phyloP scores from a whole-genome alignment of 176 grass and related monocot genomes.

The Oropetium thomaeum region DNA sequence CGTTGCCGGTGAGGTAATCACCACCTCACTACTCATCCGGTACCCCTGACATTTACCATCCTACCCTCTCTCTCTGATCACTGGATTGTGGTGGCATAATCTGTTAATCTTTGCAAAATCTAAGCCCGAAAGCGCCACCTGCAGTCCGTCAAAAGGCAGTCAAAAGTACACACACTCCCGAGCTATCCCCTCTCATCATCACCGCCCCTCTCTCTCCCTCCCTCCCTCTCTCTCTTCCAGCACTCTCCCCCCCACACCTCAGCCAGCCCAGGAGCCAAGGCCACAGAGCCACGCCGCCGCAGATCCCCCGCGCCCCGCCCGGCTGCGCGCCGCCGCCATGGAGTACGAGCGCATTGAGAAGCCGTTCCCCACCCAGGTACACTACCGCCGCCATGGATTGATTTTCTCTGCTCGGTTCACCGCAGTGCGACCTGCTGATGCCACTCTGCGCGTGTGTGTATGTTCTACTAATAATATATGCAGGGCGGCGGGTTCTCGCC shows the following conservation, averaged over 20 bases:
- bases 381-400: not conserved
- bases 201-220: conserved; percentile 4
- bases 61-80: not conserved
- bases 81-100: not conserved
- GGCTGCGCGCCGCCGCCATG: conserved; percentile 41
- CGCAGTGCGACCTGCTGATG: not conserved
- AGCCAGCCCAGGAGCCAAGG: not conserved
- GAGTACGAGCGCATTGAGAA: conserved; percentile 98
- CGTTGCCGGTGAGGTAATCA: conserved; percentile 44
- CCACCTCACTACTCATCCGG: conserved; percentile 5
- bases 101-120: not conserved
- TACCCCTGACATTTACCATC: not conserved
- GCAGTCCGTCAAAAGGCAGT: conserved; percentile 36
- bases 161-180: conserved; percentile 43
- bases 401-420: not conserved
- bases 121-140: fast-evolving
- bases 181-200: conserved; percentile 27
- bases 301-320: conserved; percentile 25
- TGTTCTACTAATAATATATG: not conserved
- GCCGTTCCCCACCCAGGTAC: conserved; percentile 63
- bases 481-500: conserved; percentile 94
- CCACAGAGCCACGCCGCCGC: not conserved
- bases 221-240: not conserved
- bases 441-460: not conserved
- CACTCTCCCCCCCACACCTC: conserved; percentile 22